Base-by-base conservation (phyloP, 129 eudicot species). In the Pittosporum tobira region DNA sequence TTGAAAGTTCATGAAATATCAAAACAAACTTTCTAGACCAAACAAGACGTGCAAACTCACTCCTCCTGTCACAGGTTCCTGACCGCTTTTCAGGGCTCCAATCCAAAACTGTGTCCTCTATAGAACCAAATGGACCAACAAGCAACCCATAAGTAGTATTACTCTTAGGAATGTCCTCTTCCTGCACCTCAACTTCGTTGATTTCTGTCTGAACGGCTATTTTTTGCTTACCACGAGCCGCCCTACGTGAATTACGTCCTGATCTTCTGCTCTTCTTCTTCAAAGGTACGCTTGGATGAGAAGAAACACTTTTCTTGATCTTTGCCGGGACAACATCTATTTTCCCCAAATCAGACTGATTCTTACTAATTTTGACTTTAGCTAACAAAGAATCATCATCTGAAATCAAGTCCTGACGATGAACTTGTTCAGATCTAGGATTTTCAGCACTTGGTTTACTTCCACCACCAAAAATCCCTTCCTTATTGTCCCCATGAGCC, bases 21-120 rank as follows among this genome's bases (percentile, higher is more conserved):
- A 93, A 48, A 18, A 93, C 84, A 66, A 87, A 84, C 37, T 81
- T 93, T 51, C 96, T 74, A 2, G 99, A 93, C 99, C 99, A 93
- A 65, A 87, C 99, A 28, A 87, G 94, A 37, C 84, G 88, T 50
- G 90, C 88, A 71, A 93, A 93, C 30, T 78, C 88, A 50, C 95
- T 83, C 73, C 78, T 87, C 64, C 99, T 72, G 56, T 93, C 99
- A 79, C 99, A 93, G 2, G 94, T 84, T 59, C 99, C 99, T 10
- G 91, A 76, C 54, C 99, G 67, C 68, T 77, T 87, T 74, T 67
- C 71, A 36, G 96, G 94, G 36, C 93, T 87, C 99, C 99, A 93
- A 65, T 79, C 94, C 59, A 93, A 74, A 37, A 93, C 63, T 1
- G 68, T 57, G 45, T 93, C 96, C 70, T 93, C 99, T 59, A 76